Evolutionary conservation across 2,329 filamentous ascomycete genomes (phyloP).

Genomic region (Lomentospora prolificans): DNA sequence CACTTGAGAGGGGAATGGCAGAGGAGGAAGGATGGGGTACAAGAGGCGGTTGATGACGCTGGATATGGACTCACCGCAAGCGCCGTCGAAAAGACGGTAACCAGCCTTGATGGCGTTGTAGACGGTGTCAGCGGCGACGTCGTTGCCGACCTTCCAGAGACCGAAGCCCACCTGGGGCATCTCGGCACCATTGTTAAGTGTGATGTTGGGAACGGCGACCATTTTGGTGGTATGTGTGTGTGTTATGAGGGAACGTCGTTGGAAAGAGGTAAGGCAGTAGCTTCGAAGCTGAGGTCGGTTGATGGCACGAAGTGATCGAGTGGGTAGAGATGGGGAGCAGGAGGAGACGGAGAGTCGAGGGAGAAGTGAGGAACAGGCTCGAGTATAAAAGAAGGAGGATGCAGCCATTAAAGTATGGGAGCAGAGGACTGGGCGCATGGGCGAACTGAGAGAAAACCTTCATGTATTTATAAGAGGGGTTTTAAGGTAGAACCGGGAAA

Average conservation of each 20-base stretch:
- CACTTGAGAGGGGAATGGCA: not conserved
- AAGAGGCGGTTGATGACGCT: too few relatives aligned
- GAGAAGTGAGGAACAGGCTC: not conserved
- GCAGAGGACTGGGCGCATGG: not conserved
- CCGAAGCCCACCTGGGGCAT: constrained; percentile 72
- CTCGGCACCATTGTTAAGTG: constrained; percentile 54
- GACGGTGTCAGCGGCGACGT: constrained; percentile 62
- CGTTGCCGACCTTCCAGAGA: constrained; percentile 75
- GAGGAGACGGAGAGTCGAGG: not conserved
- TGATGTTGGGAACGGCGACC: constrained; percentile 27
- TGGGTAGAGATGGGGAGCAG: not conserved
- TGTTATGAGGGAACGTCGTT: not conserved
- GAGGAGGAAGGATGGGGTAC: not conserved
- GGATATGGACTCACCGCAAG: constrained; percentile 44
- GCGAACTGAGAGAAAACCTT: not conserved
- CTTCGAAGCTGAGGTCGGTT: not conserved
- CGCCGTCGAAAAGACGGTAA: constrained; percentile 51
- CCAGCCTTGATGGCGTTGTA: constrained; percentile 63
- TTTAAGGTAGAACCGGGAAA: constrained; percentile 5
- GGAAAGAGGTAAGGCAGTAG: not conserved
- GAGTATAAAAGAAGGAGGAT: not conserved
- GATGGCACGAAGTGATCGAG: not conserved
- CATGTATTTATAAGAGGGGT: not conserved
- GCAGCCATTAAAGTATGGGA: not conserved
- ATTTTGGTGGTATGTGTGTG: constrained; percentile 6